Base-by-base conservation (phyloP, 1,284 basidiomycete species). In the Ganoderma meredithae region DNA sequence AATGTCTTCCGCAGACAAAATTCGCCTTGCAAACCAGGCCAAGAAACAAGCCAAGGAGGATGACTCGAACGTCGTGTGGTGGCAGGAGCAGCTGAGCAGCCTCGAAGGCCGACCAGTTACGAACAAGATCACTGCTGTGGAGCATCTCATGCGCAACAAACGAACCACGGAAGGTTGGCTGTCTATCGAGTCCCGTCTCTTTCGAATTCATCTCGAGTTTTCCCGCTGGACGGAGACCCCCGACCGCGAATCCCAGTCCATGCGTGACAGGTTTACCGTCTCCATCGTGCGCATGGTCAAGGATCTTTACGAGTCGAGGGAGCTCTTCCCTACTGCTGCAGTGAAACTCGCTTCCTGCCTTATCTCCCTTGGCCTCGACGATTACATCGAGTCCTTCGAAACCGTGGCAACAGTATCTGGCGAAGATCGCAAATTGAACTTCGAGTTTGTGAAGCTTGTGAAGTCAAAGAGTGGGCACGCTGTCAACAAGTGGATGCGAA, bases 371-470 rank as follows among this genome's bases (percentile, higher is more conserved):
- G 87, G 88, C 3, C 83, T 90, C 69, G 72, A 78, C 5, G 76
- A 79, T 56, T 83, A 84, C 72, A 69, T 80, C 15, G 68, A 77
- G 10, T 40, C 71, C 0, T 71, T 84, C 53, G 69, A 74, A 1
- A 63, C 70, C 12, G 43, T 71, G 25, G 70, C 74, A 27, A 64
- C 71, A 19, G 52, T 72, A 10, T 55, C 67, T 0, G 73, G 72
- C 41, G 77, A 80, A 19, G 82, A 85, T 49, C 81, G 80, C n/a
- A 71, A 75, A 17, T 75, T 88, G 15, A 75, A 76, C n/a, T 91
- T 91, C 77, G 81, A 83, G 49, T 88, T 90, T 67, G 78, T 86
- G 63, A 86, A 89, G 71, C 79, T 91, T 13, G 65, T 86, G 62
- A 83, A 83, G 67, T 81, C 83, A 8, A 85, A 83, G 71, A 82